Evolutionary conservation across 1,284 basidiomycete genomes (phyloP).

Genomic region (Kalmanozyma brasiliensis): DNA sequence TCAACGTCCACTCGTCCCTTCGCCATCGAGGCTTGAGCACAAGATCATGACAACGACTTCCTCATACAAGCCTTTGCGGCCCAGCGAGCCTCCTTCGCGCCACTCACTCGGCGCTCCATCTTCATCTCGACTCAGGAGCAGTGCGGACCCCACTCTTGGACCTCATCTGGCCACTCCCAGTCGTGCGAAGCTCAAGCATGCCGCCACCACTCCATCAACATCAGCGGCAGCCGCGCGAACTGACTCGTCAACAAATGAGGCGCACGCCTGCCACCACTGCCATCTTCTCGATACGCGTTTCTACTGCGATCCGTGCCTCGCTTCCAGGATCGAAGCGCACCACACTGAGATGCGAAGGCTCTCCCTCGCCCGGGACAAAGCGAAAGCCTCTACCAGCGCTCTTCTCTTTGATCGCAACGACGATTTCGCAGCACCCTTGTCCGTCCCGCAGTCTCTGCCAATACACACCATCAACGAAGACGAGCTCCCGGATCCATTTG

Average conservation of each 20-base stretch:
- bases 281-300: slow-evolving; percentile 40
- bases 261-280: slow-evolving; percentile 39
- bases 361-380: slow-evolving; percentile 33
- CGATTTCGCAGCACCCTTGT: background rate
- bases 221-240: background rate
- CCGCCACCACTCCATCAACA: slow-evolving; percentile 11
- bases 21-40: background rate
- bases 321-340: slow-evolving; percentile 35
- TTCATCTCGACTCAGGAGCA: slow-evolving; percentile 2
- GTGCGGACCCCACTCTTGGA: slow-evolving; percentile 1
- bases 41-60: slow-evolving; percentile 11
- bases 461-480: slow-evolving; percentile 2
- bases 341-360: slow-evolving; percentile 39
- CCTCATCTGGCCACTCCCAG: slow-evolving; percentile 9
- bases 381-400: slow-evolving; percentile 8
- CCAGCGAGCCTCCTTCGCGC: slow-evolving; percentile 23
- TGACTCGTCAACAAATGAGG: background rate
- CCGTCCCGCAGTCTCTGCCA: background rate
- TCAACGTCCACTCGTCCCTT: no score
- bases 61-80: slow-evolving; percentile 10
- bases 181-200: slow-evolving; percentile 23
- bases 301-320: slow-evolving; percentile 47
- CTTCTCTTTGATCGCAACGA: slow-evolving; percentile 13
- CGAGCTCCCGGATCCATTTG: slow-evolving; percentile 38
- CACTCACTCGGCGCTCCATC: slow-evolving; percentile 20